phyloP scores from a whole-genome alignment of 2,329 filamentous ascomycete species.

The Alternaria infectoria region DNA sequence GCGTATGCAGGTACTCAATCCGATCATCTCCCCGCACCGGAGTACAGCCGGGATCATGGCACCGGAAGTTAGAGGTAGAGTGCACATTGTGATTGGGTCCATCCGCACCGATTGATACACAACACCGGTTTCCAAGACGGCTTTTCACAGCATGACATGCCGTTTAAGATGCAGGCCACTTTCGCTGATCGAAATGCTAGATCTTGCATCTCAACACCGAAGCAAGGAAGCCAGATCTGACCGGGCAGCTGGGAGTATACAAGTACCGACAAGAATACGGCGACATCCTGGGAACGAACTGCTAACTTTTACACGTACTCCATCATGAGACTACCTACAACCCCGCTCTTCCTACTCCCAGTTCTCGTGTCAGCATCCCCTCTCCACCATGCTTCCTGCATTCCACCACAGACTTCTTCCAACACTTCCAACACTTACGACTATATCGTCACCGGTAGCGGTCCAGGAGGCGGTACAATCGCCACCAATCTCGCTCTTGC shows the following conservation, averaged over 20 bases:
- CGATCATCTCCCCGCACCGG: conserved; percentile 4
- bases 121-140: neutral
- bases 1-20: conserved; percentile 12
- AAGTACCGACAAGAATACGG: neutral
- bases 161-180: neutral
- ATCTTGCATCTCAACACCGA: neutral
- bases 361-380: neutral
- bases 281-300: neutral
- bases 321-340: neutral
- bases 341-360: neutral
- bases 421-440: conserved; percentile 26
- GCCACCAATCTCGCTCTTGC: conserved; percentile 61
- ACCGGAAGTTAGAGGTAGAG: neutral
- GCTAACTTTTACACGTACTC: neutral
- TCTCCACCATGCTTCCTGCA: neutral
- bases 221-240: neutral
- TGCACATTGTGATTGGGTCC: neutral
- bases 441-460: conserved; percentile 61
- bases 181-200: neutral
- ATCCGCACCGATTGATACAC: neutral
- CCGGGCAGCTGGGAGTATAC: neutral
- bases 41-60: neutral
- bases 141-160: neutral
- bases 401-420: neutral
- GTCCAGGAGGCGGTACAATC: conserved; percentile 23